These are phyloP conservation scores for Saccharomycopsis fodiens DNA, from an alignment of 805 yeast genomes.

Conservation along the genomic window DNA sequence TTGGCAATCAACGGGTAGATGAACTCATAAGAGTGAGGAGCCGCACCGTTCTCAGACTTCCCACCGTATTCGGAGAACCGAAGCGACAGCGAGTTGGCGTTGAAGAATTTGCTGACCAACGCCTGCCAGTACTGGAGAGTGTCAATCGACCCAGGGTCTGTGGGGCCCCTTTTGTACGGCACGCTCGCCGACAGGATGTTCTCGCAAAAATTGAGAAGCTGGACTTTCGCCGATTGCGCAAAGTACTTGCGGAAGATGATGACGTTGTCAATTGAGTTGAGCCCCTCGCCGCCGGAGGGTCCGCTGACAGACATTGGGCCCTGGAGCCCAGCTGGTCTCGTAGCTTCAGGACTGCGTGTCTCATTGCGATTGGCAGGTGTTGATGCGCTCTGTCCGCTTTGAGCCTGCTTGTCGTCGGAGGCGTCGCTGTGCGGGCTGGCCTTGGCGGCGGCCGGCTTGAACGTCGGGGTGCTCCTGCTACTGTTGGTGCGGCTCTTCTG, in stretches of 20 bases:
- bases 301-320: background rate
- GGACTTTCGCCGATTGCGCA: conserved; percentile 13
- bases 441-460: background rate
- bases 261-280: background rate
- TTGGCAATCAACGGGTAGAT: conserved; percentile 12
- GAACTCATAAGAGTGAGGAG: conserved; percentile 5
- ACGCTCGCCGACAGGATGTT: conserved; percentile 6
- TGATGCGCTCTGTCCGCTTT: too few relatives aligned
- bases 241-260: conserved; percentile 8
- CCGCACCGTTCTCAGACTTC: background rate
- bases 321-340: background rate
- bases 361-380: background rate
- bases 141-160: background rate
- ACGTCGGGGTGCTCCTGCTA: conserved; percentile 6
- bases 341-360: background rate
- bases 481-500: conserved; percentile 3
- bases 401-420: background rate
- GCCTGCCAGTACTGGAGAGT: conserved; percentile 14
- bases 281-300: background rate
- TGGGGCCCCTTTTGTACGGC: conserved; percentile 1
- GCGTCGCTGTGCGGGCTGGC: background rate
- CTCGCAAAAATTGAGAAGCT: conserved; percentile 13
- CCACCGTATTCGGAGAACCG: conserved; percentile 3
- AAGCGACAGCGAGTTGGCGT: conserved; percentile 5
- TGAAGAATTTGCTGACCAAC: conserved; percentile 13